These are phyloP conservation scores for Mortierella claussenii DNA, from an alignment of 192 early-diverging fungal genomes.

Conservation along the genomic window DNA sequence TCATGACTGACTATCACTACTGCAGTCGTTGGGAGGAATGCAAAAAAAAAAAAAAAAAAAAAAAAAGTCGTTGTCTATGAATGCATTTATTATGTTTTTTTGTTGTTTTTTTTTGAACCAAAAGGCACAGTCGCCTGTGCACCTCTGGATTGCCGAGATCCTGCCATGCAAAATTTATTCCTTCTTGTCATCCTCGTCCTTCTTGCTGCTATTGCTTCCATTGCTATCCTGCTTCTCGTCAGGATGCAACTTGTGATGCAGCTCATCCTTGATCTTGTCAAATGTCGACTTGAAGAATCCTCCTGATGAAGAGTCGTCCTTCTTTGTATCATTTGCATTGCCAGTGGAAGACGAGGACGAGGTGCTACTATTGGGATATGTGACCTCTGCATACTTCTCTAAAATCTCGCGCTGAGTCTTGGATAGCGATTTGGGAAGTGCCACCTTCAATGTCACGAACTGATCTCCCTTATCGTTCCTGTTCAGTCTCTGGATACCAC, in stretches of 20 bases:
- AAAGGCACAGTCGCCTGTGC: constrained; percentile 4
- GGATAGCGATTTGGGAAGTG: constrained; percentile 71
- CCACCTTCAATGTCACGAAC: constrained; percentile 86
- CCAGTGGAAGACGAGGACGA: constrained; percentile 23
- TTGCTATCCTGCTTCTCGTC: constrained; percentile 55
- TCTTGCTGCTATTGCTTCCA: constrained; percentile 43
- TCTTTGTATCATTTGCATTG: constrained; percentile 13
- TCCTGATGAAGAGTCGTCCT: constrained; percentile 28
- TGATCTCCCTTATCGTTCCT: constrained; percentile 83
- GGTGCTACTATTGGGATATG: constrained; percentile 27
- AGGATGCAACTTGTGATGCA: constrained; percentile 55
- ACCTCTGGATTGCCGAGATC: not conserved
- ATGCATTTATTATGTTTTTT: constrained; percentile 16
- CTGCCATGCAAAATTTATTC: not conserved
- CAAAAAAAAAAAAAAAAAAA: not conserved
- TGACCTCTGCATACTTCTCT: constrained; percentile 66
- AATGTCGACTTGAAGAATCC: constrained; percentile 74
- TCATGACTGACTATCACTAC: not conserved
- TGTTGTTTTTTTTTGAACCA: not conserved
- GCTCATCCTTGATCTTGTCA: constrained; percentile 63
- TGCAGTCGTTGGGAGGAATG: not conserved
- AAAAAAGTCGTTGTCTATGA: constrained; percentile 4
- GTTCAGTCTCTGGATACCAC: constrained; percentile 77
- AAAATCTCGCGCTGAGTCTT: constrained; percentile 67
- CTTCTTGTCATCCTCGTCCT: constrained; percentile 37